These are phyloP conservation scores for Naumovozyma baii DNA, from an alignment of 805 yeast species.

Conservation along the genomic window DNA sequence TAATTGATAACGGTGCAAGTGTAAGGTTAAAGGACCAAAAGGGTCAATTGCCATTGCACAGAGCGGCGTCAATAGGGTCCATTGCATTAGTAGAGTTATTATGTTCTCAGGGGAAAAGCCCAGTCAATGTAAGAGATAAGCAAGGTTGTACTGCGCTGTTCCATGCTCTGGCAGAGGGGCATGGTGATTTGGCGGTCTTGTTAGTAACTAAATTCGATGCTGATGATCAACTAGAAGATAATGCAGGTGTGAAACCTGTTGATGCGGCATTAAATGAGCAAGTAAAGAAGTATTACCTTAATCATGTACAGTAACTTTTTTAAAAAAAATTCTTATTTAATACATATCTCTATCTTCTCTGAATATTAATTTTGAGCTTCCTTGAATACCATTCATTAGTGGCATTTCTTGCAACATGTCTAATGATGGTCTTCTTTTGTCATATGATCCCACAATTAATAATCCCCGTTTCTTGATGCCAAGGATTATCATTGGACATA, in stretches of 20 bases:
- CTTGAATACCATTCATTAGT: background rate
- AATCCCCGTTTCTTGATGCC: constrained; percentile 73
- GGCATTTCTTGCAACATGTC: background rate
- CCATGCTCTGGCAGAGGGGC: constrained; percentile 86
- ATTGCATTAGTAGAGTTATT: constrained; percentile 46
- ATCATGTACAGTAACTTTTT: constrained; percentile 8
- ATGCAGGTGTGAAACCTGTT: constrained; percentile 45
- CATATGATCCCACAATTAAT: constrained; percentile 60
- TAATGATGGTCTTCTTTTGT: constrained; percentile 1
- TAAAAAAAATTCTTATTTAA: background rate
- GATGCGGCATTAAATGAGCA: constrained; percentile 49
- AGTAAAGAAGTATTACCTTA: constrained; percentile 34
- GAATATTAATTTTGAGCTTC: background rate
- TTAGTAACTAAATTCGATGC: constrained; percentile 58
- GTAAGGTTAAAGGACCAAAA: constrained; percentile 57
- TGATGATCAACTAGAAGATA: constrained; percentile 37
- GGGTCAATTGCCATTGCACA: constrained; percentile 59
- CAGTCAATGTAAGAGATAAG: constrained; percentile 57
- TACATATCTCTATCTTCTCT: background rate
- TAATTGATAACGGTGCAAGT: constrained; percentile 53
- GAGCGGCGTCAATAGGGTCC: constrained; percentile 78
- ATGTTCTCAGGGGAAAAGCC: constrained; percentile 40
- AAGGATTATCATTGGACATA: constrained; percentile 69
- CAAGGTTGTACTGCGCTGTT: constrained; percentile 82
- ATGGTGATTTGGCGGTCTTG: constrained; percentile 60